A percentile compares a stretch with the other conserved stretches of the same genome.
Conservation (phyloP, 192 early-diverging fungal species). For the Entophlyctis luteolus region DNA sequence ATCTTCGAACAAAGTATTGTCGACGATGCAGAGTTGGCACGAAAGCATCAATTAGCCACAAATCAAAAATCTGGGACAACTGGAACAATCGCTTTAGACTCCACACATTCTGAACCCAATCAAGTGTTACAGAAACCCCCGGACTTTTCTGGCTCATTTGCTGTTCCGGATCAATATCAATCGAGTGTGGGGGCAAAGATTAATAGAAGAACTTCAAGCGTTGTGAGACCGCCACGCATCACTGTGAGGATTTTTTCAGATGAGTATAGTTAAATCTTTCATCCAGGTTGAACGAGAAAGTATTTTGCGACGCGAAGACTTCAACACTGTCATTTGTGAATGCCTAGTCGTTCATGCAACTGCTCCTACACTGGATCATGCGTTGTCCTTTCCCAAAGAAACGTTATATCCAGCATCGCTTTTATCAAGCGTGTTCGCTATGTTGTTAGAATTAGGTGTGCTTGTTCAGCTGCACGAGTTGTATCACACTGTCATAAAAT, state of each 20-base stretch:
- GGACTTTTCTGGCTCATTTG: too few relatives aligned
- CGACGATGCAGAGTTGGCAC: constrained; percentile 30
- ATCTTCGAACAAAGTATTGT: constrained; percentile 21
- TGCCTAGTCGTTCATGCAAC: constrained; percentile 73
- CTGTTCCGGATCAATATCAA: too few relatives aligned
- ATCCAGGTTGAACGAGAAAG: constrained; percentile 9
- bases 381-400: not conserved
- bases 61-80: not conserved
- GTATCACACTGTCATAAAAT: constrained; percentile 5
- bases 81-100: not conserved
- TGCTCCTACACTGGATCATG: not conserved
- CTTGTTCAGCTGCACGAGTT: constrained; percentile 12
- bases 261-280: not conserved
- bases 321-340: constrained; percentile 73
- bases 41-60: constrained; percentile 35
- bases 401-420: constrained; percentile 5
- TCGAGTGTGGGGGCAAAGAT: too few relatives aligned
- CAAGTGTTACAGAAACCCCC: too few relatives aligned
- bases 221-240: not conserved
- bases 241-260: not conserved
- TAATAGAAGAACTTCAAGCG: not conserved
- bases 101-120: too few relatives aligned
- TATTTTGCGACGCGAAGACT: constrained; percentile 1
- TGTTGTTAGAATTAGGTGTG: constrained; percentile 15
- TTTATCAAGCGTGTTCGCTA: not conserved